These are phyloP conservation scores for Theobroma cacao DNA, from an alignment of 345 rosid genomes.

Conservation along the genomic window DNA sequence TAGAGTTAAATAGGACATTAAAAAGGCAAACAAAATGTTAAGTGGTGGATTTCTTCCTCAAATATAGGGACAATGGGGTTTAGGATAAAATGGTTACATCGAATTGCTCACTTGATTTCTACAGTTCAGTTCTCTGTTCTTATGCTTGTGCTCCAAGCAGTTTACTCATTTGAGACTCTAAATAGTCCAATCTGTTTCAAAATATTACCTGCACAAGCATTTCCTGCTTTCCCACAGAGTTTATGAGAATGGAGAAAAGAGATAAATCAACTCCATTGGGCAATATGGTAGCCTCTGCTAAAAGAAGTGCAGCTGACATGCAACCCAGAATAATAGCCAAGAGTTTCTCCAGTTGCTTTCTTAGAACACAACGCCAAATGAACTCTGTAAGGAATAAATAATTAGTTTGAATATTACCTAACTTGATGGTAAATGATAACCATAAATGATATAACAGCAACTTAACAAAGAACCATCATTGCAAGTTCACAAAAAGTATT, in stretches of 20 bases:
- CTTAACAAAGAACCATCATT: background rate
- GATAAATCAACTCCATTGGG: slow-evolving; percentile 59
- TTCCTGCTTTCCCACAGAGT: slow-evolving; percentile 54
- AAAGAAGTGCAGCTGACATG: slow-evolving; percentile 75
- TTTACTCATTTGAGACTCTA: background rate
- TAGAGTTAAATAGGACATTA: background rate
- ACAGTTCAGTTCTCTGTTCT: slow-evolving; percentile 1
- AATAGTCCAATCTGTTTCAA: background rate
- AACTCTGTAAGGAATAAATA: slow-evolving; percentile 45
- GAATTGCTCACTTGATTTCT: background rate
- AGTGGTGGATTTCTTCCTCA: background rate
- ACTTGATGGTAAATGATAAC: background rate
- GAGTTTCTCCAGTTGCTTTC: slow-evolving; percentile 50
- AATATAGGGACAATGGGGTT: background rate
- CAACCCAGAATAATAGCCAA: slow-evolving; percentile 54
- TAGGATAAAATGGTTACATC: background rate
- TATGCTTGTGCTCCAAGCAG: background rate
- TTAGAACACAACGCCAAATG: slow-evolving; percentile 59
- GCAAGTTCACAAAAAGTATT: slow-evolving; percentile 1
- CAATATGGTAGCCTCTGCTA: slow-evolving; percentile 76
- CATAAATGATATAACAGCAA: background rate
- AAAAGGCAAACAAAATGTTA: background rate
- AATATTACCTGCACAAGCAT: slow-evolving; percentile 46
- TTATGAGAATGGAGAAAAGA: slow-evolving; percentile 67
- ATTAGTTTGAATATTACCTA: background rate